Base-by-base conservation (phyloP, 148 eudicot genomes). In the Heliamphora exappendiculata region DNA sequence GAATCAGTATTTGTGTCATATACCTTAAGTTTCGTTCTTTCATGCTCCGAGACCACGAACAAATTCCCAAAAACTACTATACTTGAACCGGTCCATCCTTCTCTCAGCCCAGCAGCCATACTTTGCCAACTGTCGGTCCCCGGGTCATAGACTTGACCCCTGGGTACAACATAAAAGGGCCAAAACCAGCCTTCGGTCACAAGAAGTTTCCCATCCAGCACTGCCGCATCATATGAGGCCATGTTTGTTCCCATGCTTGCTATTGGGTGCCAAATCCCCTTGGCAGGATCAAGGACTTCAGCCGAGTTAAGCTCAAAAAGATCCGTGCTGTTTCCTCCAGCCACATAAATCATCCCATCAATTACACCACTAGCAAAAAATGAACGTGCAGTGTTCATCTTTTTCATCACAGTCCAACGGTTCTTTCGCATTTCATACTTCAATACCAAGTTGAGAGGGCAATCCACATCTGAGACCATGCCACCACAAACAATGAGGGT, bases 131-230 rank as follows among this genome's bases (percentile, higher is more conserved):
- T 70, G 82, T 89, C 85, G 6, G 87, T 89, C 74, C 24, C 74
- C 2, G 99, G 98, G 76, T 95, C 97, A 79, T 95, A 93, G 37
- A 93, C 79, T 75, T 91, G 99, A 69, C 99, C 99, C 63, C 94
- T 78, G 2, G 99, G 99, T 0, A 90, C 91, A 12, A 88, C 91
- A 82, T 84, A 92, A 81, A 95, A 95, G 3, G 99, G 99, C 99
- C 99, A 95, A 84, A 89, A 85, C 99, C 98, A 95, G 5, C 99
- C 99, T 81, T 95, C 99, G 1, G 98, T 95, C 49, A 93, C 90
- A 28, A 93, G 84, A 75, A 95, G 90, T 82, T 93, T 93, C 39
- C 99, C 97, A 58, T 91, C 72, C 10, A 95, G 85, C 74, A 95
- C 98, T 2, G 96, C 97, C 2, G 98, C 68, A 75, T 95, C 97